Evolutionary conservation across 1,284 basidiomycete genomes (phyloP), one percentile per base, ranked within the genome.

Genomic region (Sanguinoderma infundibulare): DNA sequence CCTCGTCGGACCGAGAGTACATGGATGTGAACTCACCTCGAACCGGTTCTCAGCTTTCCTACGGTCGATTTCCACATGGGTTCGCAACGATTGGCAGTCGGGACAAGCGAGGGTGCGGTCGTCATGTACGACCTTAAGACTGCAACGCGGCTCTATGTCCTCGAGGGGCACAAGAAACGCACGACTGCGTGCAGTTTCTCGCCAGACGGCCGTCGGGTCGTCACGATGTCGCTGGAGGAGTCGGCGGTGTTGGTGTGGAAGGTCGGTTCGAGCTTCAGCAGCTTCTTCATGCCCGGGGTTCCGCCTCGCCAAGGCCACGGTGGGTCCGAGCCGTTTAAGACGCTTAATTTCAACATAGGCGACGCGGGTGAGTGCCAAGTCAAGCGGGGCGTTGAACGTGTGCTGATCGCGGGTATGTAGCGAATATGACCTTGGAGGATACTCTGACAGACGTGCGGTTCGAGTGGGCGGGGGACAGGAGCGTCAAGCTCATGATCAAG

Each of bases 71-170:
- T 99, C 73, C 92, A 98, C 72, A 87, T 88, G 74, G 78, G 82
- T 2, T 89, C 87, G 1, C 97, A 99, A 73, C 87, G 93, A 8
- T 85, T 99, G 1, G 95, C 92, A 0, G 96, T 98, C 0, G 98
- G 98, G 0, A 98, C 97, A 0, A 89, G 87, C 65, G 98, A 99
- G 75, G 95, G 96, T 0, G 92, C 93, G 0, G 88, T 95, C 50
- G 88, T 98, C 67, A 95, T 98, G 87, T 98, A 98, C 74, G 98
- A 99, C 72, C 83, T 99, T 55, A 98, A 98, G 77, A 96, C 96
- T 0, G 96, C 95, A 0, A 98, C 94, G 2, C 86, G 97, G 12
- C 80, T 99, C 7, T 98, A 98, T 72, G 94, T 99, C 0, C 86
- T 99, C 9, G 96, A 98, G 70, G 91, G 94, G 0, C 96, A 98